Conservation (phyloP, 306 rosid genomes). For the Sicyos baderoa region DNA sequence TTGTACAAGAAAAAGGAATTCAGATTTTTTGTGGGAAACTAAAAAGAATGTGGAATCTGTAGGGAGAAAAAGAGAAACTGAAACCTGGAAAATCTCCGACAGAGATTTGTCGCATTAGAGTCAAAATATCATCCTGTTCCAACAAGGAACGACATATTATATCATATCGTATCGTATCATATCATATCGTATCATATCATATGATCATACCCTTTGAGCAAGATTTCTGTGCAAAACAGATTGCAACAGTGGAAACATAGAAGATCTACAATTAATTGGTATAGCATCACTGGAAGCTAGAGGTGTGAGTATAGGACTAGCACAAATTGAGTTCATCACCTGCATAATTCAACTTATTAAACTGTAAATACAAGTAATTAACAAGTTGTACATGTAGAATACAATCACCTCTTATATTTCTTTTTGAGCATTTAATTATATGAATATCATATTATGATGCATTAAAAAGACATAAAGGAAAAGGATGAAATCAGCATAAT, state of each 20-base stretch:
- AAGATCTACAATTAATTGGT: constrained; percentile 31
- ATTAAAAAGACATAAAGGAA: neutral
- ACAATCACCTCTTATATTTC: neutral
- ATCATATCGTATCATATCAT: constrained; percentile 13
- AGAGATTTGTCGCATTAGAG: constrained; percentile 52
- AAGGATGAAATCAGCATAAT: neutral
- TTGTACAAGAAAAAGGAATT: constrained; percentile 15
- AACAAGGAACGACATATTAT: constrained; percentile 20
- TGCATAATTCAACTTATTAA: constrained; percentile 26
- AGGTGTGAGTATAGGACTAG: constrained; percentile 12
- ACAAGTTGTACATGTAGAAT: neutral
- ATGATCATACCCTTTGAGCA: constrained; percentile 61
- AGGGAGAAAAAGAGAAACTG: neutral
- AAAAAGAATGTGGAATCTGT: neutral
- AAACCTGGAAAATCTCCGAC: constrained; percentile 45
- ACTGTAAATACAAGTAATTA: neutral
- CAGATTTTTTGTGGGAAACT: neutral
- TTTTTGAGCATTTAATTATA: neutral
- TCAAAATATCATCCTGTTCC: constrained; percentile 54
- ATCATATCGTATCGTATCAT: too few relatives aligned
- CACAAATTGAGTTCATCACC: constrained; percentile 47
- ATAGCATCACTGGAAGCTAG: constrained; percentile 27
- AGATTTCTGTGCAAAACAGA: constrained; percentile 65
- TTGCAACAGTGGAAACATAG: constrained; percentile 42
- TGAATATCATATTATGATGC: neutral